These are phyloP conservation scores for Ceratorhiza oryzae-sativae DNA, from an alignment of 1,284 basidiomycete genomes.

Conservation along the genomic window DNA sequence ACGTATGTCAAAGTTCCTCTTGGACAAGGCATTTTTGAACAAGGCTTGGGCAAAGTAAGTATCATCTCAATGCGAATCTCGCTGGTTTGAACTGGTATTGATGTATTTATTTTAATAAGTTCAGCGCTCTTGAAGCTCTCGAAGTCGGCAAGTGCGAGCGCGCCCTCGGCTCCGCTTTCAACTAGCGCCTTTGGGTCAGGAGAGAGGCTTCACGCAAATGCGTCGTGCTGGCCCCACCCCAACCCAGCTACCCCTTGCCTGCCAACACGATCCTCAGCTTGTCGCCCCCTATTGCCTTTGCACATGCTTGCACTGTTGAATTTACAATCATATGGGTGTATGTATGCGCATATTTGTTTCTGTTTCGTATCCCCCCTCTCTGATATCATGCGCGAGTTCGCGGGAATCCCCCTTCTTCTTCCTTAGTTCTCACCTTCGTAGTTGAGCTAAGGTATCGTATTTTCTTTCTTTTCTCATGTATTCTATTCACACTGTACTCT, in stretches of 20 bases:
- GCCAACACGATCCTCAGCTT: neutral
- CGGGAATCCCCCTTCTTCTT: no score
- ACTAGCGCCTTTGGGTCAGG: conserved; percentile 85
- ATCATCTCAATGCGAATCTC: conserved; percentile 31
- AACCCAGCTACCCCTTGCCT: neutral
- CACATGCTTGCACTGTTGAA: neutral
- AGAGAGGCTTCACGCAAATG: neutral
- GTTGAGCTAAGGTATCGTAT: no score
- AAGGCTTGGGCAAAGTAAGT: conserved; percentile 82
- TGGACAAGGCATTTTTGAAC: conserved; percentile 93
- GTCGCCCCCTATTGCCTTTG: neutral
- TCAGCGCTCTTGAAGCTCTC: conserved; percentile 76
- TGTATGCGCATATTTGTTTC: no score
- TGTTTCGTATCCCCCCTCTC: no score
- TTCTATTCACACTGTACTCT: no score
- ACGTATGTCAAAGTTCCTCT: conserved; percentile 88
- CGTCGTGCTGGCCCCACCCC: neutral
- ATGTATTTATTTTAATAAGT: conserved; percentile 40
- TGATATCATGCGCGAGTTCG: no score
- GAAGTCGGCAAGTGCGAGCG: conserved; percentile 83
- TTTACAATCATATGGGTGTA: no score
- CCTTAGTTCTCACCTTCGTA: no score
- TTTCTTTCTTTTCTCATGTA: no score
- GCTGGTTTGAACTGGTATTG: neutral
- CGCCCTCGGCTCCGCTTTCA: conserved; percentile 76